Evolutionary conservation across 1,284 basidiomycete genomes (phyloP).

Genomic region (Pterula multifida): DNA sequence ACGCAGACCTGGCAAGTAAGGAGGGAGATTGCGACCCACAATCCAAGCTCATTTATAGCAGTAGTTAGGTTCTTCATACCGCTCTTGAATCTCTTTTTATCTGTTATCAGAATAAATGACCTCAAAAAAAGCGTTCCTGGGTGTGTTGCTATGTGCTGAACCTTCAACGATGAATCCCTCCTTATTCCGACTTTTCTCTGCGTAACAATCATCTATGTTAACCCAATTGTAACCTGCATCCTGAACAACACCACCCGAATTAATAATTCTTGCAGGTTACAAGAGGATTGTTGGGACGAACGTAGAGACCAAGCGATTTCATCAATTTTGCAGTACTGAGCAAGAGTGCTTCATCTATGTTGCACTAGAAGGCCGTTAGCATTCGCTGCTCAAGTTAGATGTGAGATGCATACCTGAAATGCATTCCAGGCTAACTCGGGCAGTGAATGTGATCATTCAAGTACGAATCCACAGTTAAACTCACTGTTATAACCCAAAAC

Average conservation of each 20-base stretch:
- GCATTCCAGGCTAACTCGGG: constrained; percentile 1
- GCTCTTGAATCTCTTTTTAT: not conserved
- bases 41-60: constrained; percentile 35
- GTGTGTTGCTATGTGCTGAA: too few relatives aligned
- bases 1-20: not conserved
- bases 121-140: not conserved
- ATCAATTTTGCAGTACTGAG: constrained; percentile 27
- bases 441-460: not conserved
- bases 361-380: constrained; percentile 20
- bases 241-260: constrained; percentile 15
- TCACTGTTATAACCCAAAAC: constrained; percentile 3
- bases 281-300: constrained; percentile 8
- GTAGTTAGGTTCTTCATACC: constrained; percentile 42
- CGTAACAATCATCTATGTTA: constrained; percentile 44
- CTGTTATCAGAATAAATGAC: not conserved
- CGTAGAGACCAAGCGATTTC: constrained; percentile 30
- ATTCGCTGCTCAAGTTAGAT: not conserved
- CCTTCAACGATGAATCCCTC: constrained; percentile 31
- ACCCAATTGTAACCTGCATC: constrained; percentile 36
- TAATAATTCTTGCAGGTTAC: not conserved
- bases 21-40: constrained; percentile 33
- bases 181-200: constrained; percentile 31
- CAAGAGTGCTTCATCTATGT: constrained; percentile 32
- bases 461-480: not conserved
- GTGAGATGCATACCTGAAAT: not conserved